Percentiles rank a stretch among this genome's conserved stretches.
These are phyloP conservation scores for Stemphylium beticola DNA, from an alignment of 2,329 filamentous ascomycete genomes.

Conservation along the genomic window DNA sequence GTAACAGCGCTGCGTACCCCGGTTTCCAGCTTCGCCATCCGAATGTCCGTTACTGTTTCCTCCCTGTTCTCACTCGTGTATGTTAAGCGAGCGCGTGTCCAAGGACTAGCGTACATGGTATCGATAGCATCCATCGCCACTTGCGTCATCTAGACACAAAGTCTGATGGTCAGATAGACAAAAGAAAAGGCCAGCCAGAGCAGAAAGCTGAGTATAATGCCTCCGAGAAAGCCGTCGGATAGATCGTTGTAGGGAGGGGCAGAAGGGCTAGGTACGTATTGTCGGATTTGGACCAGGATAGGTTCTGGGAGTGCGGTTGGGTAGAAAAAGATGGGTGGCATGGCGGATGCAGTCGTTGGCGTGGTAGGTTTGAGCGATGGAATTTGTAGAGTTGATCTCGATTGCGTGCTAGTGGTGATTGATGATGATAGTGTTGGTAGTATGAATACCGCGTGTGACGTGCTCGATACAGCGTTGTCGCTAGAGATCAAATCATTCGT, in stretches of 20 bases:
- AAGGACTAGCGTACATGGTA: neutral
- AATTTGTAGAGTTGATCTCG: neutral
- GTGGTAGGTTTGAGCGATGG: neutral
- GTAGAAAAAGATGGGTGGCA: conserved; percentile 7
- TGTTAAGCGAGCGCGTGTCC: neutral
- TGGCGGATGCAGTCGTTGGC: neutral
- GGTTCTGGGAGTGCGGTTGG: neutral
- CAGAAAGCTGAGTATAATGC: conserved; percentile 12
- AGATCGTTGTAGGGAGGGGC: conserved; percentile 1
- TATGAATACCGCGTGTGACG: too few species aligned
- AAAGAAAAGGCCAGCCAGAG: conserved; percentile 13
- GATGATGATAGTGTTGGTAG: neutral
- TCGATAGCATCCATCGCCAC: neutral
- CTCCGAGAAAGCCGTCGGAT: conserved; percentile 7
- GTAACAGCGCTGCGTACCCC: too few species aligned
- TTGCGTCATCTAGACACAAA: neutral
- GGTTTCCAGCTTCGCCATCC: too few species aligned
- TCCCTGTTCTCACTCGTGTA: neutral
- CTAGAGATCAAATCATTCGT: too few species aligned
- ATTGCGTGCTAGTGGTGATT: neutral
- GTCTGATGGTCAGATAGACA: conserved; percentile 1
- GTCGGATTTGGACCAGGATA: neutral
- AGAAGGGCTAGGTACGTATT: neutral
- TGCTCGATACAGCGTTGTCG: too few species aligned
- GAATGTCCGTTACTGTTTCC: too few species aligned